Conservation (phyloP, 805 yeast species). For the Suhomyces sp. region DNA sequence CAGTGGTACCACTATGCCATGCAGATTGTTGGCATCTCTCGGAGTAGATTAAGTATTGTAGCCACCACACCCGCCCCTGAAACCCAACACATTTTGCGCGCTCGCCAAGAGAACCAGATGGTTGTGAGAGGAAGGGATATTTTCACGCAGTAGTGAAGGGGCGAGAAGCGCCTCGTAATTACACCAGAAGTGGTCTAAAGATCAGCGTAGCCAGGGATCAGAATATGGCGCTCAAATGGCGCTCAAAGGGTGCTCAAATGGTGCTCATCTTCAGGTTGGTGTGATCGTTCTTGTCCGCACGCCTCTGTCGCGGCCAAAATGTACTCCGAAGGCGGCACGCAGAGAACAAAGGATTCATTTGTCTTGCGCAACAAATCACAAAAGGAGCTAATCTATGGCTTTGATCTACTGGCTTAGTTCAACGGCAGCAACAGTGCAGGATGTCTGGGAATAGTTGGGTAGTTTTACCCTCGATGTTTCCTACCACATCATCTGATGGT, state of each 20-base stretch:
- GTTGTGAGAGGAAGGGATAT: neutral
- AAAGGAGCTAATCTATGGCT: neutral
- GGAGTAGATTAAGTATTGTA: neutral
- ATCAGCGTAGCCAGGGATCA: neutral
- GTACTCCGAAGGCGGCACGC: constrained; percentile 2
- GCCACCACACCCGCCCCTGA: neutral
- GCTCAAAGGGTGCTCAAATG: too few species aligned
- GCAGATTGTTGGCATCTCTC: neutral
- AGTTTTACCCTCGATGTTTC: neutral
- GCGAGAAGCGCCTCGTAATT: neutral
- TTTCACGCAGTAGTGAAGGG: neutral
- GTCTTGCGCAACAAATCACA: neutral
- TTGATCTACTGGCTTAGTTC: neutral
- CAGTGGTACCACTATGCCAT: neutral
- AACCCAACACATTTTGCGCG: neutral
- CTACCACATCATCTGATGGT: neutral
- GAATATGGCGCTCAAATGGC: neutral
- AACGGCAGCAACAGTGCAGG: neutral
- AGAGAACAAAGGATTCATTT: neutral
- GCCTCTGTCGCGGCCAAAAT: neutral
- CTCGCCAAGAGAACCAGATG: neutral
- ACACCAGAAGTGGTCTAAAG: neutral
- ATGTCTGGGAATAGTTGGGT: neutral
- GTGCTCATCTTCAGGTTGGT: too few species aligned
- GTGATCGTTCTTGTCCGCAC: neutral